Evolutionary conservation across 495 filamentous ascomycete species (phyloP).

Genomic region (Xylaria bambusicola): DNA sequence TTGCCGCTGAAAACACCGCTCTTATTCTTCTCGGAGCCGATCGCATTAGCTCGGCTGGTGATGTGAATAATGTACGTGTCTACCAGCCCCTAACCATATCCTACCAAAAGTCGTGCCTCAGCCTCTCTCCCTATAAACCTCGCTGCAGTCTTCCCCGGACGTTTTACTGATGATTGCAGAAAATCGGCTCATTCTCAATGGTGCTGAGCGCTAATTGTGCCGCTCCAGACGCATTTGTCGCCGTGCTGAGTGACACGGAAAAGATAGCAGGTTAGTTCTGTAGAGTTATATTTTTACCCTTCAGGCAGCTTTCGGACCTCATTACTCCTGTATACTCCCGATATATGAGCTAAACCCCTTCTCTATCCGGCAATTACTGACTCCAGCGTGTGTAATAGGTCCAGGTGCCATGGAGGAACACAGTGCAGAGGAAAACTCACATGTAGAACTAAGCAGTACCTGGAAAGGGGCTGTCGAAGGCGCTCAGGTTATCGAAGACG

Average conservation of each 20-base stretch:
- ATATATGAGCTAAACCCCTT: too few species aligned
- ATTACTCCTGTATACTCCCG: too few species aligned
- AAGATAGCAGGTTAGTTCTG: conserved; percentile 67
- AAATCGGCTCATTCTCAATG: conserved; percentile 62
- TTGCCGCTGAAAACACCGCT: conserved; percentile 50
- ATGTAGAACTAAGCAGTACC: conserved; percentile 44
- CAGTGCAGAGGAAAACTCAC: conserved; percentile 51
- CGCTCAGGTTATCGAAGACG: conserved; percentile 21
- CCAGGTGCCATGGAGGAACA: conserved; percentile 36
- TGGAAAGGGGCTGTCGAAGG: conserved; percentile 44
- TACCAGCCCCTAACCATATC: neutral
- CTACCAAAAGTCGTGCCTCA: neutral
- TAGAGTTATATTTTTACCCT: too few species aligned
- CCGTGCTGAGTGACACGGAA: conserved; percentile 59
- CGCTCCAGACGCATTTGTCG: conserved; percentile 44
- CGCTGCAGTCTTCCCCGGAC: neutral
- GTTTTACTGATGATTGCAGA: conserved; percentile 33
- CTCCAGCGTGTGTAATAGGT: too few species aligned
- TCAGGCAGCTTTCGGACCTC: too few species aligned
- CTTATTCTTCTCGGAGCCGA: conserved; percentile 66
- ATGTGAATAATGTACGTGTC: conserved; percentile 56
- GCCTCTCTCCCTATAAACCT: neutral
- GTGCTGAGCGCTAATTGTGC: conserved; percentile 52
- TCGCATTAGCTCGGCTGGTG: conserved; percentile 54
- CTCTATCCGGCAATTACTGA: too few species aligned